Evolutionary conservation across 371 early-diverging fungal species (phyloP).

Genomic region (Syncephalis plumigaleata): DNA sequence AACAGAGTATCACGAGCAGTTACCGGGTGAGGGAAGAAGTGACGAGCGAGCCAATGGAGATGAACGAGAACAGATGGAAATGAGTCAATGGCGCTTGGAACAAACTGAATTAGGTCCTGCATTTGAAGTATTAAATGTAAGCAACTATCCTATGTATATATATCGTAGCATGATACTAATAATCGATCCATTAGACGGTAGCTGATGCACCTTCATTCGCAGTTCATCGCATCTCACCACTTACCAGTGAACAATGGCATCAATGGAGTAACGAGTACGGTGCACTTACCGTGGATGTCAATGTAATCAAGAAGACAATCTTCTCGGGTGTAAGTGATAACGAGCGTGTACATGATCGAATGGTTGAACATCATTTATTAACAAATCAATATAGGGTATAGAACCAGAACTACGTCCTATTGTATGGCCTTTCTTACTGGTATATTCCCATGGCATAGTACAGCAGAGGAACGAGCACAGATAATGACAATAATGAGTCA

Average conservation of each 20-base stretch:
- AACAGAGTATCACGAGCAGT: slow-evolving; percentile 18
- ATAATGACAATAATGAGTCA: slow-evolving; percentile 35
- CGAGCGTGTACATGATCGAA: not conserved
- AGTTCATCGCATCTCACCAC: slow-evolving; percentile 28
- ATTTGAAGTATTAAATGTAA: slow-evolving; percentile 40
- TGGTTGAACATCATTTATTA: not conserved
- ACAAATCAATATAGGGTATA: slow-evolving; percentile 25
- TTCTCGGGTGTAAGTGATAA: slow-evolving; percentile 43
- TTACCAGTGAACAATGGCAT: slow-evolving; percentile 65
- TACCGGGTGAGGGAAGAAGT: slow-evolving; percentile 17
- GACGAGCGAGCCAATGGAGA: not conserved
- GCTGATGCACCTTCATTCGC: slow-evolving; percentile 10
- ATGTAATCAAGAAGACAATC: slow-evolving; percentile 34
- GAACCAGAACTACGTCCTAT: slow-evolving; percentile 67
- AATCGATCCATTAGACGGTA: slow-evolving; percentile 15
- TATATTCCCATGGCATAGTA: slow-evolving; percentile 72
- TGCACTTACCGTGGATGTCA: slow-evolving; percentile 24
- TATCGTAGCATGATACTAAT: slow-evolving; percentile 5
- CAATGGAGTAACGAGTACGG: slow-evolving; percentile 45
- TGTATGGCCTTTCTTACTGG: slow-evolving; percentile 82
- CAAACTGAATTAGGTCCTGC: slow-evolving; percentile 35
- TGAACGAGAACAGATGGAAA: slow-evolving; percentile 8
- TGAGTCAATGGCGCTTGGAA: slow-evolving; percentile 15
- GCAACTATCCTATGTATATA: too few relatives aligned
- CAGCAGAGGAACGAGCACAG: slow-evolving; percentile 47